Evolutionary conservation across 345 rosid species (phyloP), one percentile per base, ranked within the genome.

Genomic region (Erucastrum elatum): DNA sequence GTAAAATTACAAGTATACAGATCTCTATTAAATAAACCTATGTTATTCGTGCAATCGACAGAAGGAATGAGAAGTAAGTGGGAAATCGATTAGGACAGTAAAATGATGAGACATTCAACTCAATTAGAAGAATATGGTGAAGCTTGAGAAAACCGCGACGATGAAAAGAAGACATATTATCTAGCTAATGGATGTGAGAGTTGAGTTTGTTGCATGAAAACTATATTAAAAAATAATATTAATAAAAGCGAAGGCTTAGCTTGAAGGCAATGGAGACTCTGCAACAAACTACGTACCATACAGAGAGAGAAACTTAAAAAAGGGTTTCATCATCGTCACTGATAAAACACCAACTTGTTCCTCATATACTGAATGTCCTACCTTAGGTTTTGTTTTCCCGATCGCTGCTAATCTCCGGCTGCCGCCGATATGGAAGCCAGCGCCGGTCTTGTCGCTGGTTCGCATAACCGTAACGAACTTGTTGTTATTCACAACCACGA

Each of bases 401-500:
- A 11, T 58, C 34, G 15, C 7, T 26, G 39, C 35, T 71, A 10
- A 46, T 33, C 59, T 68, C 74, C 69, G 59, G 76, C 25, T 53
- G 62, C 15, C 71, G 12, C 26, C 55, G 6, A 77, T 79, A 92
- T 95, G 99, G 99, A 93, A 85, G 99, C 99, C 15, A 90, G 93
- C 29, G 99, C 97, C 44, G 99, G 98, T 61, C 96, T 95, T 8
- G 97, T 95, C 2, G 99, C 98, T 27, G 99, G 99, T 51, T 95
- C 99, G 31, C 99, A 95, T 87, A 95, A 93, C 82, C 95, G 98
- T 80, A 95, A 95, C 16, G 99, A 95, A 83, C 99, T 95, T 30
- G 97, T 95, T 4, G 99, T 93, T 80, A 95, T 95, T 76, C 99
- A 95, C 25, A 90, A 90, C 82, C 99, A 95, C 61, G 99, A 95